phyloP scores from a whole-genome alignment of 1,284 basidiomycete genomes.

The Phylloporus gajari region DNA sequence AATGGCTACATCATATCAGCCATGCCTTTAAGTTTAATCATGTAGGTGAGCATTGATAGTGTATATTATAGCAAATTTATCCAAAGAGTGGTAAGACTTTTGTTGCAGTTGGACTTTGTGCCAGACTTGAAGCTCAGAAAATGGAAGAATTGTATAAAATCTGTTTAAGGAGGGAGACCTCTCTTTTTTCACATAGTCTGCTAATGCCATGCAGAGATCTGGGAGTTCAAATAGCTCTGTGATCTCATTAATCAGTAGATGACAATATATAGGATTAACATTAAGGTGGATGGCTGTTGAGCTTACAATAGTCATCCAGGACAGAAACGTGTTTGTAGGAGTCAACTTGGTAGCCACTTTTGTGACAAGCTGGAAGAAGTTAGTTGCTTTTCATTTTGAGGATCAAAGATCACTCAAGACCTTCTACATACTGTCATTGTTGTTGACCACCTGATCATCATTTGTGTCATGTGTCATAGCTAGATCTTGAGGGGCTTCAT shows the following conservation, averaged over 20 bases:
- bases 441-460: too few relatives aligned
- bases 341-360: neutral
- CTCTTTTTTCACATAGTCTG: neutral
- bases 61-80: neutral
- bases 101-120: neutral
- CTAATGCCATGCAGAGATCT: neutral
- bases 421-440: too few relatives aligned
- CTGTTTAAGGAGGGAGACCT: too few relatives aligned
- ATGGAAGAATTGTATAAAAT: neutral
- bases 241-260: neutral
- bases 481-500: neutral
- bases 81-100: neutral
- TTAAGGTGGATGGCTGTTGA: neutral
- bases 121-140: neutral
- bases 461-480: too few relatives aligned
- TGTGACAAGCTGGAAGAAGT: neutral
- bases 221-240: neutral
- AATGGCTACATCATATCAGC: neutral
- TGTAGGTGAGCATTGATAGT: neutral
- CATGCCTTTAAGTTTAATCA: neutral
- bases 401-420: neutral
- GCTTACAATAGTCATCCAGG: neutral
- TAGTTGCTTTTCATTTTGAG: neutral
- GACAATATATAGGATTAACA: neutral
- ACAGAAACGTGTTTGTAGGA: neutral